Evolutionary conservation across 2,329 filamentous ascomycete species (phyloP), one percentile per base, ranked within the genome.

Genomic region (Rasamsonia emersonii): DNA sequence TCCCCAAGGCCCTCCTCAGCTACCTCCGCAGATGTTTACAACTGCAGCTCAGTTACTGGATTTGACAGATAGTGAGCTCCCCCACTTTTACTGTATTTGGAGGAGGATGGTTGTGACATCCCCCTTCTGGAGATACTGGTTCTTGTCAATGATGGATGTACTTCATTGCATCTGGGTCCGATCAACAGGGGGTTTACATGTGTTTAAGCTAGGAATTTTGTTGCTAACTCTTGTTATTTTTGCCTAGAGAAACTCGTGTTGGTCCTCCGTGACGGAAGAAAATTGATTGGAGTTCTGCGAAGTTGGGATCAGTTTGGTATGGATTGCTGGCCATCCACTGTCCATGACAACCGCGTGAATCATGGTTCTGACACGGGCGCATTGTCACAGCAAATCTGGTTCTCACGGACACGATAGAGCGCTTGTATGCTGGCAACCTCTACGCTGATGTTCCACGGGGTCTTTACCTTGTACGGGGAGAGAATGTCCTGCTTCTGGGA

Each of bases 271-370:
- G 91, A 98, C 56, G 91, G 93, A 40, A 77, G 89, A 49, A 96
- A 96, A 65, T 70, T 96, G 45, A 83, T 93, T 46, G 91, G 91
- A 18, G 84, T 96, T 28, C 65, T 98, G 46, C 74, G 91, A 51
- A 93, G 85, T 47, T 98, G 91, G 86, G 91, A 98, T 62, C 91
- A 98, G 61, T 96, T 94, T 54, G 89, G 88, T 94, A 78, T 51
- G 70, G 33, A 32, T 10, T 33, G 30, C 28, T 18, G 30, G 21
- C 21, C 18, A 4, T 15, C 9, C 24, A 31, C 19, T 7, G 4
- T 10, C 18, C 13, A 9, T 18, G 18, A 27, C 14, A 16, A 26
- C 18, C 2, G 27, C n/a, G 21, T 17, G 17, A n/a, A n/a, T n/a
- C n/a, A n/a, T n/a, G n/a, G n/a, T n/a, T n/a, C n/a, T n/a, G n/a